Evolutionary conservation across 2,329 filamentous ascomycete species (phyloP).

Genomic region (Aspergillus texensis): DNA sequence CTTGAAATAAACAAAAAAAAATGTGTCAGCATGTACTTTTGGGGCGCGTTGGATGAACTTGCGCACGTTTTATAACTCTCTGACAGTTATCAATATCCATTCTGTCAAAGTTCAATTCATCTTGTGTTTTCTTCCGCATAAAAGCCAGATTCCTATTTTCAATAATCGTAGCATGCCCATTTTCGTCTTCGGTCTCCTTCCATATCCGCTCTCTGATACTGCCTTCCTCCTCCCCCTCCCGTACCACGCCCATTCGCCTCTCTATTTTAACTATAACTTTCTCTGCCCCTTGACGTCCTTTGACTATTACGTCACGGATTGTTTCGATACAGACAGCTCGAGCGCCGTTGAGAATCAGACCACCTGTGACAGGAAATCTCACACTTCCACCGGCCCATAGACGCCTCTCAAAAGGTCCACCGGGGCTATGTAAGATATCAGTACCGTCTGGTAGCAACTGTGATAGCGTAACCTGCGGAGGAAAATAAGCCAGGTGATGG

Average conservation of each 20-base stretch:
- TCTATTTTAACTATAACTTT: slow-evolving; percentile 66
- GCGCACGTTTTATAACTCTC: slow-evolving; percentile 41
- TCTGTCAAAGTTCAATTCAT: slow-evolving; percentile 33
- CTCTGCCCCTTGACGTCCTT: slow-evolving; percentile 54
- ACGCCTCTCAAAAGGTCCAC: slow-evolving; percentile 69
- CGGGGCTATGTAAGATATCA: slow-evolving; percentile 76
- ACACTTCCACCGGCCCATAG: slow-evolving; percentile 88
- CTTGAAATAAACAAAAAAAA: slow-evolving; percentile 32
- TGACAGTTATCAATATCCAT: slow-evolving; percentile 23
- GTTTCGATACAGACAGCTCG: slow-evolving; percentile 50
- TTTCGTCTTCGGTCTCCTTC: slow-evolving; percentile 45
- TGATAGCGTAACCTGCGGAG: slow-evolving; percentile 64
- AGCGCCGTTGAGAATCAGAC: slow-evolving; percentile 35
- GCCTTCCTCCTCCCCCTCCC: slow-evolving; percentile 38
- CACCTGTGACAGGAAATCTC: slow-evolving; percentile 47
- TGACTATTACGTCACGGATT: slow-evolving; percentile 53
- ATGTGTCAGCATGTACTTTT: slow-evolving; percentile 20
- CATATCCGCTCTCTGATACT: slow-evolving; percentile 47
- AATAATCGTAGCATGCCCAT: slow-evolving; percentile 50
- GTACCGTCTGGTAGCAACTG: slow-evolving; percentile 79
- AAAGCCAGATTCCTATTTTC: slow-evolving; percentile 68
- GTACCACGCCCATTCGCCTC: slow-evolving; percentile 50
- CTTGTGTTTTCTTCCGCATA: slow-evolving; percentile 54
- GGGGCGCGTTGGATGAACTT: slow-evolving; percentile 13
- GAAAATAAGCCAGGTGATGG: slow-evolving; percentile 88